A percentile compares a stretch with the other conserved stretches of the same genome.
phyloP scores from a whole-genome alignment of 75 land plant species.

The Adiantum capillusveneris region DNA sequence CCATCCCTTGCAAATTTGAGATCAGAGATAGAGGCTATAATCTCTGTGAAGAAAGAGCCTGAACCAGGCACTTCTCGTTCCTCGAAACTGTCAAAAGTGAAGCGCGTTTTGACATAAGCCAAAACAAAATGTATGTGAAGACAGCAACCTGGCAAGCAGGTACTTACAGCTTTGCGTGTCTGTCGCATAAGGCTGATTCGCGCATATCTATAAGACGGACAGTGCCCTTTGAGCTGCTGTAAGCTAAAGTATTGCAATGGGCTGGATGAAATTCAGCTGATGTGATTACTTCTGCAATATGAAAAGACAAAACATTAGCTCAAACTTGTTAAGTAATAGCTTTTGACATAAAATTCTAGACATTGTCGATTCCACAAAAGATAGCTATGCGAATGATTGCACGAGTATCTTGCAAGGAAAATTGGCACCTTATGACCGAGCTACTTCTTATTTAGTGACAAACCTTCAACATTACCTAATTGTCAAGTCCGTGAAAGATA shows the following conservation, averaged over 20 bases:
- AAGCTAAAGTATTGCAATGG: slow-evolving; percentile 79
- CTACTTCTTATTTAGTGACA: no score
- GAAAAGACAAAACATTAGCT: slow-evolving; percentile 56
- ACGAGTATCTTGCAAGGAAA: no score
- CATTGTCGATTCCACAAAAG: no score
- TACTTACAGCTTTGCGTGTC: slow-evolving; percentile 56
- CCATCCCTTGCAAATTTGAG: slow-evolving; percentile 75
- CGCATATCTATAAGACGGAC: slow-evolving; percentile 86
- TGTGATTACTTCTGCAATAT: slow-evolving; percentile 69
- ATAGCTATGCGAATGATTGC: no score
- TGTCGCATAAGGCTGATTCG: slow-evolving; percentile 82
- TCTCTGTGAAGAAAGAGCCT: slow-evolving; percentile 84
- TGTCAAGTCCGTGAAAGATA: no score
- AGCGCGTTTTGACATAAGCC: no score
- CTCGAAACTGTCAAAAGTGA: slow-evolving; percentile 42
- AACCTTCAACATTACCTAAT: no score
- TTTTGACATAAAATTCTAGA: no score
- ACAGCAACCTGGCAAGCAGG: not conserved
- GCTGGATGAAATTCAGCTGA: slow-evolving; percentile 87
- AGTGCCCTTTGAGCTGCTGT: slow-evolving; percentile 87
- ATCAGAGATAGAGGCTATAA: slow-evolving; percentile 76
- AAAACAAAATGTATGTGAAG: not conserved
- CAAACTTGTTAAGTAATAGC: no score
- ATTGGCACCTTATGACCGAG: no score
- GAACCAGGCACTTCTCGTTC: slow-evolving; percentile 49